phyloP scores from a whole-genome alignment of 2,329 filamentous ascomycete genomes.

The Pseudocercospora macadamiae region DNA sequence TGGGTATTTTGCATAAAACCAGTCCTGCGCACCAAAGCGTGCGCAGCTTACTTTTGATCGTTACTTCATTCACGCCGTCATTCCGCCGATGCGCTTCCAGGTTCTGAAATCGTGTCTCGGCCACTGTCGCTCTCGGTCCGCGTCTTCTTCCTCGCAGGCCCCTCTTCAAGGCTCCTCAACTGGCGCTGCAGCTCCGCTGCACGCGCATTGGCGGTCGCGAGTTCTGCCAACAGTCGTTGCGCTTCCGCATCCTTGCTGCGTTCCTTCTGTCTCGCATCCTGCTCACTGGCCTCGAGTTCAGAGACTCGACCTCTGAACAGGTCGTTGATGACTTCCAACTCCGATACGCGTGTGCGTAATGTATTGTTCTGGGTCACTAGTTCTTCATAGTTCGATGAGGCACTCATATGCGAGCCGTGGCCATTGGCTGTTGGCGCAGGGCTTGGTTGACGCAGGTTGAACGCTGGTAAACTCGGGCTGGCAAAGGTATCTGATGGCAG shows the following conservation, averaged over 20 bases:
- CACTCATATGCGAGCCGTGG: slow-evolving; percentile 51
- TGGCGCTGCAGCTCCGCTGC: slow-evolving; percentile 25
- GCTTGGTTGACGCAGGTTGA: slow-evolving; percentile 55
- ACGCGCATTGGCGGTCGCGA: slow-evolving; percentile 53
- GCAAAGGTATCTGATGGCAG: slow-evolving; percentile 72
- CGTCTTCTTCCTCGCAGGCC: slow-evolving; percentile 26
- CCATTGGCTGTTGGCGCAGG: slow-evolving; percentile 62
- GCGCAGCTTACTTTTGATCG: slow-evolving; percentile 18
- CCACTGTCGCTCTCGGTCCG: slow-evolving; percentile 19
- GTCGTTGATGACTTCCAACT: slow-evolving; percentile 89
- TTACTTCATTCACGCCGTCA: slow-evolving; percentile 15
- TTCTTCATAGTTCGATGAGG: slow-evolving; percentile 61
- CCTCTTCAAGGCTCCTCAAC: slow-evolving; percentile 26
- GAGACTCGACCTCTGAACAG: slow-evolving; percentile 68
- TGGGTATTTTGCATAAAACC: slow-evolving; percentile 4
- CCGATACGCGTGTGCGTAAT: slow-evolving; percentile 92
- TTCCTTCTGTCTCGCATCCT: slow-evolving; percentile 64
- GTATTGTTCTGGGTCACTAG: slow-evolving; percentile 78
- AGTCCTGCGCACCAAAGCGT: not conserved
- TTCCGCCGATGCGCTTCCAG: slow-evolving; percentile 14
- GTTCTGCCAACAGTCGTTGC: slow-evolving; percentile 59
- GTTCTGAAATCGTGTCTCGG: slow-evolving; percentile 5
- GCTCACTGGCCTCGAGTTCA: slow-evolving; percentile 76
- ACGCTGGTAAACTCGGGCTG: slow-evolving; percentile 51
- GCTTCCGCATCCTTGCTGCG: slow-evolving; percentile 61